Conservation (phyloP, 2,329 filamentous ascomycete genomes). For the Colletotrichum sp. region DNA sequence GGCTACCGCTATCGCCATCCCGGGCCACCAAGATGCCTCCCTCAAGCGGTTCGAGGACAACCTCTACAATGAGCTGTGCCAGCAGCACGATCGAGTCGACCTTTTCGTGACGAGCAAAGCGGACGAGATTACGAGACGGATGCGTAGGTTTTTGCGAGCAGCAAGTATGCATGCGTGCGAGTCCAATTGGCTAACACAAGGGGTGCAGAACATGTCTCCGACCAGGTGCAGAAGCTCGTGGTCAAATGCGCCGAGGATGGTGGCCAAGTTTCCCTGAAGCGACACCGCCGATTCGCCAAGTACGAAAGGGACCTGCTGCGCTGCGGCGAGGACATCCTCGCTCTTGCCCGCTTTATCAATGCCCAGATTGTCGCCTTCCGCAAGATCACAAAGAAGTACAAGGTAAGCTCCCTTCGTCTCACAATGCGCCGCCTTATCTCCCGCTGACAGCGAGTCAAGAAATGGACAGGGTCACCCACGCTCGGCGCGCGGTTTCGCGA, state of each 20-base stretch:
- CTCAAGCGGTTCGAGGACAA: slow-evolving; percentile 70
- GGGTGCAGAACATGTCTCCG: slow-evolving; percentile 51
- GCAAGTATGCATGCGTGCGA: neutral
- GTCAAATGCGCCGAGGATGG: slow-evolving; percentile 44
- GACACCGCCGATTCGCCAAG: slow-evolving; percentile 57
- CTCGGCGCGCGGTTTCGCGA: slow-evolving; percentile 71
- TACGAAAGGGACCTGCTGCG: slow-evolving; percentile 57
- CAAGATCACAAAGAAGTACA: slow-evolving; percentile 87
- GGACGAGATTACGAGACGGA: slow-evolving; percentile 74
- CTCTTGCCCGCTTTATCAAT: slow-evolving; percentile 73
- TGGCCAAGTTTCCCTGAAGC: slow-evolving; percentile 44
- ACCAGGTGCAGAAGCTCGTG: slow-evolving; percentile 52
- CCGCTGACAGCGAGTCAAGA: slow-evolving; percentile 47
- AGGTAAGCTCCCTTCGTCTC: slow-evolving; percentile 44
- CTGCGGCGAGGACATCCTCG: slow-evolving; percentile 74
- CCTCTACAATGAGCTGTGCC: slow-evolving; percentile 74
- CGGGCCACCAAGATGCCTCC: slow-evolving; percentile 67
- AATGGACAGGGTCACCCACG: slow-evolving; percentile 79
- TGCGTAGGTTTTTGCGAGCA: slow-evolving; percentile 49
- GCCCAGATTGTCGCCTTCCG: slow-evolving; percentile 79
- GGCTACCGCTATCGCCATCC: slow-evolving; percentile 74
- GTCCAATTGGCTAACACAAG: neutral
- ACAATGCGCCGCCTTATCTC: neutral
- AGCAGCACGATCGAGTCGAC: slow-evolving; percentile 78
- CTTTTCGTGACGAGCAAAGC: slow-evolving; percentile 82